These are phyloP conservation scores for Erythrophleum ivorense DNA, from an alignment of 331 rosid genomes.

Conservation along the genomic window DNA sequence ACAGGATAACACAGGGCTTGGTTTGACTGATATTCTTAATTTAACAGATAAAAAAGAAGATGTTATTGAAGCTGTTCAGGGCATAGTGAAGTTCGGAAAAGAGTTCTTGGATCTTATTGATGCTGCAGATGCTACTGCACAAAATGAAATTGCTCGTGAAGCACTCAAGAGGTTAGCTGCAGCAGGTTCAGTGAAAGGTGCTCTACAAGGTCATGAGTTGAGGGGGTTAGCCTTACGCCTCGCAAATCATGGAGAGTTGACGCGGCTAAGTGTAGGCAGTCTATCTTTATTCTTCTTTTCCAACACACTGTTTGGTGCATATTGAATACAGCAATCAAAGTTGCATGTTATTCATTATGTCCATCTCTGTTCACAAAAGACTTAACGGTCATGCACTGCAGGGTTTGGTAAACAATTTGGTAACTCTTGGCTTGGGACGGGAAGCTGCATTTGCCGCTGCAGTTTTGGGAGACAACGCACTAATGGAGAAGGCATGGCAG, in stretches of 20 bases:
- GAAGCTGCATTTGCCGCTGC: conserved; percentile 99
- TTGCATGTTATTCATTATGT: conserved; percentile 15
- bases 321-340: neutral
- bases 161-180: conserved; percentile 96
- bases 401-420: conserved; percentile 84
- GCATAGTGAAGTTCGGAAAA: conserved; percentile 89
- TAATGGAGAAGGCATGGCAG: conserved; percentile 99
- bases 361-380: neutral
- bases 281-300: conserved; percentile 36
- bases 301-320: conserved; percentile 31
- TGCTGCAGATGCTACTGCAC: conserved; percentile 99
- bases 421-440: conserved; percentile 90
- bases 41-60: conserved; percentile 78
- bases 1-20: conserved; percentile 77
- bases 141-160: conserved; percentile 96
- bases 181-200: conserved; percentile 95
- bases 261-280: conserved; percentile 80
- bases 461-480: conserved; percentile 94
- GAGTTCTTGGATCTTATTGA: conserved; percentile 98
- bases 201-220: conserved; percentile 88
- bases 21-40: conserved; percentile 93
- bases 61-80: conserved; percentile 87
- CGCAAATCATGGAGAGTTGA: conserved; percentile 97
- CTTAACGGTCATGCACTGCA: conserved; percentile 47
- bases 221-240: conserved; percentile 92